These are phyloP conservation scores for Phytophthora melonis DNA, from an alignment of 352 stramenopile genomes.

Conservation along the genomic window DNA sequence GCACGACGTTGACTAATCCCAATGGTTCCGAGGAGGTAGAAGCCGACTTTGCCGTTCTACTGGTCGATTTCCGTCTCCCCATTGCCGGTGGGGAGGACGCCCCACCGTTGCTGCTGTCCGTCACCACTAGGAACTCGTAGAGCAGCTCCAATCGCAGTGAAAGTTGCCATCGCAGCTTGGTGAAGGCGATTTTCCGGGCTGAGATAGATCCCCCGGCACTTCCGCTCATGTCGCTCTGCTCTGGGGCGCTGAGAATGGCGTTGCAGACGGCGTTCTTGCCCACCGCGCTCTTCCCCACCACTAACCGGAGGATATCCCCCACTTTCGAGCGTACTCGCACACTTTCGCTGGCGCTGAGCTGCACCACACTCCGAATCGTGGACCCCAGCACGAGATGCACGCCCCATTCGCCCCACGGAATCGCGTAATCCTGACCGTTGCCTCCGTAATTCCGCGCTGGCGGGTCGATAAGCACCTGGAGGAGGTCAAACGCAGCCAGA, in stretches of 20 bases:
- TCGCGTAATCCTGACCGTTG: conserved; percentile 49
- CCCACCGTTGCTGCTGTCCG: conserved; percentile 23
- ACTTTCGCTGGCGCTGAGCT: conserved; percentile 72
- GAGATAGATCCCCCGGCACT: conserved; percentile 40
- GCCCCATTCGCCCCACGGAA: conserved; percentile 84
- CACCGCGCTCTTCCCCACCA: conserved; percentile 55
- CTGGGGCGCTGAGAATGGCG: conserved; percentile 71
- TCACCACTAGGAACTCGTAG: conserved; percentile 53
- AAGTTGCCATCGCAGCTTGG: conserved; percentile 71
- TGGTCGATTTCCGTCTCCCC: conserved; percentile 22
- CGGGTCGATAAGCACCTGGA: conserved; percentile 65
- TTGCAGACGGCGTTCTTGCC: conserved; percentile 78
- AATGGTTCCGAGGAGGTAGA: conserved; percentile 47
- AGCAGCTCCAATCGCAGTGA: conserved; percentile 70
- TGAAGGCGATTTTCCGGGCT: conserved; percentile 56
- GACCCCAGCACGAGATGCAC: conserved; percentile 81
- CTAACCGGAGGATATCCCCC: conserved; percentile 50
- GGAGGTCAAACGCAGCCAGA: conserved; percentile 61
- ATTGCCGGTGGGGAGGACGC: conserved; percentile 27
- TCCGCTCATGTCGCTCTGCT: conserved; percentile 59
- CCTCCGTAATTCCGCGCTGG: conserved; percentile 24
- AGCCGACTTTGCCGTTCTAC: conserved; percentile 10
- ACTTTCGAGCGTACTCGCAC: conserved; percentile 71
- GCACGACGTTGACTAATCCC: conserved; percentile 73
- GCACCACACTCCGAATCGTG: conserved; percentile 77